Conservation (phyloP, 2,329 filamentous ascomycete species). For the Nemania sp. region DNA sequence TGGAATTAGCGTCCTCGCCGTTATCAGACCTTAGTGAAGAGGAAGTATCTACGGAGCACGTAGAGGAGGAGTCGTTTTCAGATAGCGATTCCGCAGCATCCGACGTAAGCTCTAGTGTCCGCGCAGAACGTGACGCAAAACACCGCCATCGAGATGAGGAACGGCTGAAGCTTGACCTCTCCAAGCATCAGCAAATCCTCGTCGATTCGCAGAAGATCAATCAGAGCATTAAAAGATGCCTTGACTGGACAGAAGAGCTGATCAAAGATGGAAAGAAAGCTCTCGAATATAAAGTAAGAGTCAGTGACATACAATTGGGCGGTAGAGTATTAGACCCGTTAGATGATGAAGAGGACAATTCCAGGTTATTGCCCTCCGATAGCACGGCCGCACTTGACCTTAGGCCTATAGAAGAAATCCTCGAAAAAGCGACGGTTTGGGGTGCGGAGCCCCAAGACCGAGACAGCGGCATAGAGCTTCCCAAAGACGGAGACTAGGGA, state of each 20-base stretch:
- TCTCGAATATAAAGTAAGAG: constrained; percentile 81
- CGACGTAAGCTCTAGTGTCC: constrained; percentile 55
- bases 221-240: constrained; percentile 88
- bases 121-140: constrained; percentile 59
- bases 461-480: constrained; percentile 66
- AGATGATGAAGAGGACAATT: constrained; percentile 62
- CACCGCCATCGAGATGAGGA: constrained; percentile 82
- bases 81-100: constrained; percentile 55
- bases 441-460: constrained; percentile 58
- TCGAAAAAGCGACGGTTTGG: constrained; percentile 43
- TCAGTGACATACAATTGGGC: constrained; percentile 83
- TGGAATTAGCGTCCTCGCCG: constrained; percentile 58
- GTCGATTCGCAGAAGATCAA: constrained; percentile 95
- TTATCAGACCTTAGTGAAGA: constrained; percentile 66
- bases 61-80: constrained; percentile 65
- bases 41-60: constrained; percentile 54
- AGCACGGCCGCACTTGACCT: constrained; percentile 42
- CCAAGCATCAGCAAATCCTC: constrained; percentile 88
- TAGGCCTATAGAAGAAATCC: constrained; percentile 35
- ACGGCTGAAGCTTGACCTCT: constrained; percentile 84
- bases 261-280: constrained; percentile 91
- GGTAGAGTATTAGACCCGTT: constrained; percentile 78
- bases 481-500: constrained; percentile 53
- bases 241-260: constrained; percentile 89
- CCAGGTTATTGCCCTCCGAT: constrained; percentile 42